Conservation (phyloP, 805 yeast species). For the Wickerhamomyces alni region DNA sequence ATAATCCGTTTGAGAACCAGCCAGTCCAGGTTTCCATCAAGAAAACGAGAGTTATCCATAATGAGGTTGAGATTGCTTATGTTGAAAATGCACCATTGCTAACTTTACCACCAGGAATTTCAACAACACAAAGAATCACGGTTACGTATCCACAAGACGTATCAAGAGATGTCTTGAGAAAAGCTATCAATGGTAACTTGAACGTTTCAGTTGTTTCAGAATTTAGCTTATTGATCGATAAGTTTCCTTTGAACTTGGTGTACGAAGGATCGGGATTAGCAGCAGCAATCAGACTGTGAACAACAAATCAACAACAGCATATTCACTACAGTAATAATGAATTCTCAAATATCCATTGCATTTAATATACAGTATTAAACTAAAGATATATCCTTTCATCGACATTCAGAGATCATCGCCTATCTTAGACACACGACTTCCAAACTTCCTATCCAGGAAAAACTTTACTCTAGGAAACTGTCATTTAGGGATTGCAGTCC, state of each 20-base stretch:
- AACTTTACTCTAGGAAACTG: slow-evolving; percentile 22
- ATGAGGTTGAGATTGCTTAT: slow-evolving; percentile 41
- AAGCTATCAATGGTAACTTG: slow-evolving; percentile 46
- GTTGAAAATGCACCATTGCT: slow-evolving; percentile 35
- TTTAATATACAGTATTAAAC: neutral
- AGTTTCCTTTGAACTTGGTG: slow-evolving; percentile 34
- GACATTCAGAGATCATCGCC: slow-evolving; percentile 26
- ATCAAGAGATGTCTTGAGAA: slow-evolving; percentile 42
- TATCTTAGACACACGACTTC: slow-evolving; percentile 17
- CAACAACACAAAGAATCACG: slow-evolving; percentile 44
- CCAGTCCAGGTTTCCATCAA: slow-evolving; percentile 35
- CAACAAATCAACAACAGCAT: slow-evolving; percentile 6
- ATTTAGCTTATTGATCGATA: slow-evolving; percentile 33
- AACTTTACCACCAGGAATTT: slow-evolving; percentile 45
- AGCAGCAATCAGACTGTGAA: slow-evolving; percentile 32
- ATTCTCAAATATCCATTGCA: slow-evolving; percentile 1
- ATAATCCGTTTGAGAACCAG: slow-evolving; percentile 48
- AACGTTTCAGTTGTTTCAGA: slow-evolving; percentile 40
- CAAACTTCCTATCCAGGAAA: slow-evolving; percentile 29
- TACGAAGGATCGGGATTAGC: slow-evolving; percentile 41
- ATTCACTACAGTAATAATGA: too few relatives aligned
- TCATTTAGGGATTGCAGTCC: slow-evolving; percentile 24
- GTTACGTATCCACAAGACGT: slow-evolving; percentile 37
- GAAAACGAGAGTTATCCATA: slow-evolving; percentile 42
- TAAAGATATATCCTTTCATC: slow-evolving; percentile 24